Evolutionary conservation across 2,329 filamentous ascomycete genomes (phyloP).

Genomic region (Pseudogymnoascus sp.): DNA sequence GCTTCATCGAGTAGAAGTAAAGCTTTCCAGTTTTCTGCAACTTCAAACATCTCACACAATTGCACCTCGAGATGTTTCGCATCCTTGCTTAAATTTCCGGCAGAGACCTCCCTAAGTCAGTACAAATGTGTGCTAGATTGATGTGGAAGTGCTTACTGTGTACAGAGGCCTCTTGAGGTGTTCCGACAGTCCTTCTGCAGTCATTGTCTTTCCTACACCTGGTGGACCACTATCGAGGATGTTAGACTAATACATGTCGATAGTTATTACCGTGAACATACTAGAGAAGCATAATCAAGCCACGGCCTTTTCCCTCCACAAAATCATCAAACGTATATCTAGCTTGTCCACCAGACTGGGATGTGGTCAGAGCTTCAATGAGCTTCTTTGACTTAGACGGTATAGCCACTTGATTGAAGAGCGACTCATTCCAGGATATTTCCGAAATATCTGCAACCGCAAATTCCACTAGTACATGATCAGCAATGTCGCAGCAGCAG

Average conservation of each 20-base stretch:
- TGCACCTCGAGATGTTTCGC: constrained; percentile 33
- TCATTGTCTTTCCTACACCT: constrained; percentile 11
- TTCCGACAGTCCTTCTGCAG: constrained; percentile 2
- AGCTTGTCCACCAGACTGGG: background rate
- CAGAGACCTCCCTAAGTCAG: background rate
- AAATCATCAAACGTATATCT: constrained; percentile 10
- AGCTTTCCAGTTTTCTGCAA: constrained; percentile 13
- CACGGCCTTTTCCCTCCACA: constrained; percentile 7
- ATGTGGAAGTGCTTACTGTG: background rate
- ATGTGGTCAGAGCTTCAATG: background rate
- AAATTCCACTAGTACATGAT: constrained; percentile 2
- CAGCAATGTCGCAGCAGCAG: background rate
- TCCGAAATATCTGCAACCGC: constrained; percentile 5
- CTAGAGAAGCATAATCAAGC: constrained; percentile 10
- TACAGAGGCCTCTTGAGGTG: background rate
- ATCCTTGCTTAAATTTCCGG: background rate
- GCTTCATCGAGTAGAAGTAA: constrained; percentile 18
- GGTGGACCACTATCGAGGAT: background rate
- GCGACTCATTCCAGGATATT: background rate
- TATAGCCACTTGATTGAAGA: background rate
- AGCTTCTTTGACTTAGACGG: background rate
- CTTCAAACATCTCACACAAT: constrained; percentile 24
- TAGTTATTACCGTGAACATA: background rate
- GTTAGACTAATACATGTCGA: background rate
- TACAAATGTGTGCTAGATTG: background rate